Base-by-base conservation (phyloP, 768 basidiomycete species). In the Lactarius sp. region DNA sequence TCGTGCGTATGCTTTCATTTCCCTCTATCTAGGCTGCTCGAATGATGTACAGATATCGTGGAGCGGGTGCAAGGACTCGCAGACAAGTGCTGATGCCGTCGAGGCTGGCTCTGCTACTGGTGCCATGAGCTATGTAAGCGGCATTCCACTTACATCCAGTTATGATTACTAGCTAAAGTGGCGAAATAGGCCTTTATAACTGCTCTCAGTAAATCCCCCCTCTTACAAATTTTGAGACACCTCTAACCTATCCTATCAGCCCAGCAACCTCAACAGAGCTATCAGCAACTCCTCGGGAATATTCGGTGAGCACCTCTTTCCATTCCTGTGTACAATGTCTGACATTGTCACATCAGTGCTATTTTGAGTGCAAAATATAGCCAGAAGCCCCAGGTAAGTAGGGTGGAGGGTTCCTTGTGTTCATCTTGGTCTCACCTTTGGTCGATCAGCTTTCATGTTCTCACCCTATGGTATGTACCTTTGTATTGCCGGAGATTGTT, bases 21-120 rank as follows among this genome's bases (percentile, higher is more conserved):
- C 41, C 13, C 22, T 55, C 50, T 33, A 59, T 63, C 55, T 18
- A 27, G 27, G 31, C 34, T 5, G 8, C 56, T 42, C 34, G 56
- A 31, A n/a, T 63, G 22, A 42, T 57, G 33, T 60, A 34, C 41
- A 92, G 90, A 91, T 92, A 34, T 89, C 88, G 7, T 92, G 85
- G 84, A 87, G 87, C 71, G 90, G 90, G 7, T 92, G 90, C 72
- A 91, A 91, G 69, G 90, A 92, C 70, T 82, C 85, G 3, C 90
- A 92, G 72, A 92, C 90, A 20, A 91, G 89, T 67, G 90, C 90
- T 22, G 90, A 92, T 71, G 83, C 90, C 1, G 76, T 82, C 53
- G 88, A 91, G 70, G 80, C 81, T n/a, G 88, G 88, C 3, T 72
- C 79, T 49, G 86, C 83, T 8, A 88, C 89, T 12, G 90, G 90